Base-by-base conservation (phyloP, 2,329 filamentous ascomycete species). In the Penicillium thymicola region DNA sequence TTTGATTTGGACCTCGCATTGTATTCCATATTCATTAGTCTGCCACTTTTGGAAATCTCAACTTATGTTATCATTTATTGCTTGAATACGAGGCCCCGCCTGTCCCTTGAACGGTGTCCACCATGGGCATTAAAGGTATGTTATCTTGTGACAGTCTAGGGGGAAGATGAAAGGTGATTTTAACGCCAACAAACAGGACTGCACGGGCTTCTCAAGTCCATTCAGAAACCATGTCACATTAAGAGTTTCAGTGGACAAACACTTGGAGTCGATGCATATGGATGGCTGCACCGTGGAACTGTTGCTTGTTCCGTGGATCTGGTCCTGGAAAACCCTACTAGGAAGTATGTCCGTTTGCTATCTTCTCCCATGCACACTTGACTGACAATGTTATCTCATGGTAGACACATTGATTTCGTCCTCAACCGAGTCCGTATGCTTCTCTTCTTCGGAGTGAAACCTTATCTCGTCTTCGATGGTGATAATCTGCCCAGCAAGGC, bases 391-490 rank as follows among this genome's bases (percentile, higher is more conserved):
- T 71, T 50, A 75, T 41, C 16, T 28, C 7, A 28, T 41, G 21
- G 9, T 59, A 95, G 90, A 77, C 94, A 92, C 79, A 85, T 99
- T 69, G 89, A 95, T 70, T 96, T 92, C 67, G 89, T 89, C 51
- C 88, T 99, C 82, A 85, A 89, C 69, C 89, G 92, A 59, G 92
- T 99, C 50, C 88, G 88, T 58, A 97, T 99, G 94, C 85, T 96
- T 56, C 84, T 91, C 60, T 89, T 96, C 75, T 97, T 95, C 71
- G 93, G 92, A 25, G 85, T 97, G 40, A 96, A 82, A n/a, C 94
- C 94, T 0, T 99, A 95, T 72, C 78, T 99, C 54, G 89, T 99
- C 36, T 99, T 99, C 72, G 94, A 99, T 75, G 94, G 94, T 60
- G 94, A 97, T 71, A 92, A 89, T 70, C 82, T 99, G 25, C 94